Conservation (phyloP, 2,329 filamentous ascomycete species). For the Ophiostoma sp. region DNA sequence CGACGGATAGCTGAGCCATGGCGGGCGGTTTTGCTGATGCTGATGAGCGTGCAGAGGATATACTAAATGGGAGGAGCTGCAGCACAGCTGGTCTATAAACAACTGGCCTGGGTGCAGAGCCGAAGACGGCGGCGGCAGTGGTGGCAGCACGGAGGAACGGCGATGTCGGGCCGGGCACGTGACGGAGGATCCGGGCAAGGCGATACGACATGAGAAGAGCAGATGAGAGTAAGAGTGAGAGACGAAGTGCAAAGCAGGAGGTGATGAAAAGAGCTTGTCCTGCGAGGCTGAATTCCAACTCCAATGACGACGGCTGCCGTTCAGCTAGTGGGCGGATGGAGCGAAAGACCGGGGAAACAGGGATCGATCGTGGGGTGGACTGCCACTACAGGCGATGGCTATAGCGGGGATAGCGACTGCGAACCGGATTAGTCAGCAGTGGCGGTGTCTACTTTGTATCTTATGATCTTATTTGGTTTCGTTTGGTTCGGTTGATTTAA, state of each 20-base stretch:
- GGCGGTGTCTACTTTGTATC: not conserved
- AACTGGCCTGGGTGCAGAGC: not conserved
- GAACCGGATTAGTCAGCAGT: slow-evolving; percentile 1
- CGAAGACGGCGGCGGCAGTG: not conserved
- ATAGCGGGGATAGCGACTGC: not conserved
- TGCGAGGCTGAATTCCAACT: not conserved
- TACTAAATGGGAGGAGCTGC: not conserved
- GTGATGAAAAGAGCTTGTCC: not conserved
- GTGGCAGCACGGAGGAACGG: slow-evolving; percentile 12
- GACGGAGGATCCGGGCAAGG: slow-evolving; percentile 23
- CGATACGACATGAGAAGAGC: slow-evolving; percentile 25
- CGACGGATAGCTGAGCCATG: slow-evolving; percentile 24
- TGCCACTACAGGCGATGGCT: not conserved
- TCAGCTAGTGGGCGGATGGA: not conserved
- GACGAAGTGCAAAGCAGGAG: not conserved
- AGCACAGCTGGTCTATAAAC: not conserved
- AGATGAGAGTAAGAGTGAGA: not conserved
- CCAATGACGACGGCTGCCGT: not conserved
- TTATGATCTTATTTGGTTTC: not conserved
- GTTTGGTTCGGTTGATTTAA: too few relatives aligned
- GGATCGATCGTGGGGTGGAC: slow-evolving; percentile 10
- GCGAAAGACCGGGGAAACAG: slow-evolving; percentile 4
- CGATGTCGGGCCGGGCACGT: slow-evolving; percentile 22
- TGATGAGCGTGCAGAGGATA: not conserved
- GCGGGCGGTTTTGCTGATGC: not conserved